Base-by-base conservation (phyloP, 768 basidiomycete genomes). In the Boletus sp. region DNA sequence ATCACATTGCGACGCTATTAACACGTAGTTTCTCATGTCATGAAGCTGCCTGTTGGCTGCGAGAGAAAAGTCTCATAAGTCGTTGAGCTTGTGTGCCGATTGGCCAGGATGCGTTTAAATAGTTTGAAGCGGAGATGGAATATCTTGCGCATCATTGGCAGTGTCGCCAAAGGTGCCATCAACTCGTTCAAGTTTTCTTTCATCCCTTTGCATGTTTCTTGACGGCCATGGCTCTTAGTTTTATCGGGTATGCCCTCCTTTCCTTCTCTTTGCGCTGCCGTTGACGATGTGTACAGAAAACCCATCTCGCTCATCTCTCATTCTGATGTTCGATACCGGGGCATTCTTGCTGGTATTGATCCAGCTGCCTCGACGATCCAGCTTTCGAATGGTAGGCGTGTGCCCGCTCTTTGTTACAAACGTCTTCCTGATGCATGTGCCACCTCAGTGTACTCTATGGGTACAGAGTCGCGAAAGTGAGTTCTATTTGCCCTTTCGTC, bases 281-380 rank as follows among this genome's bases (percentile, higher is more conserved):
- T 55, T 70, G 48, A 69, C 37, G 50, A 30, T 48, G 46, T n/a
- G 30, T 21, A 13, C 71, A 90, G 90, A 70, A 91, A 91, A 79
- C 83, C 88, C 10, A 93, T 94, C 54, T 91, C 91, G 53, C 85
- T 94, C 66, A 87, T 91, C 70, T 93, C 91, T 54, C 88, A 91
- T 70, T 90, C 89, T 47, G 92, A 92, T 81, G 88, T 93, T 56
- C 87, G 92, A 52, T 94, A 93, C 74, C 81, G 89, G 59, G 91
- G 91, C 56, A 91, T 90, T 57, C 78, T 94, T 44, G 88, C 88
- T 46, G 90, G 89, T 37, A 92, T 94, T 65, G 90, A 93, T 74
- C 87, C 91, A 33, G 81, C 76, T 57, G 87, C 87, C 47, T 90
- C 89, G 11, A 94, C 92, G 4, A 93, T 94, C 59, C 88, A 90